Evolutionary conservation across 495 filamentous ascomycete genomes (phyloP), one percentile per base, ranked within the genome.

Genomic region (Penicillium paxilli): DNA sequence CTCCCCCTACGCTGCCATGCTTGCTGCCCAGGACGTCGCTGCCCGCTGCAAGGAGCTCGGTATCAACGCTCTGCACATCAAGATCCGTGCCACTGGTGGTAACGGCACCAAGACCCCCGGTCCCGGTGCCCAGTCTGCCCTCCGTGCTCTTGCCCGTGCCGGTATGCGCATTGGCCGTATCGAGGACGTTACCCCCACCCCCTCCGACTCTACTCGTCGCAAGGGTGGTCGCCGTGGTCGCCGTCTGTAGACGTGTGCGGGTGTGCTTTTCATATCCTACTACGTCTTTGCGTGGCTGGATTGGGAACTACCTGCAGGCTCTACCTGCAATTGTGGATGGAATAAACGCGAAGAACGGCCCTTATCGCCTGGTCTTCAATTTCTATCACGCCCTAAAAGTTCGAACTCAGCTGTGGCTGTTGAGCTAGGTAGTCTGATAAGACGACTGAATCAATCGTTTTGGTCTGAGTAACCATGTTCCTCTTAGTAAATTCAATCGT

Each of bases 221-320:
- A 99, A 99, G 88, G 94, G 94, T 80, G 94, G 94, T 96, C 90
- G 94, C 78, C 92, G 94, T 88, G 94, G 94, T 96, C 94, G 94
- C 79, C 92, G 94, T 93, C 87, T 99, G 75, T 98, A 82, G 86
- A 73, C 69, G 63, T 70, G 55, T 75, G 71, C 67, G 55, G 55
- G 57, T 57, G 23, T 60, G 49, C 60, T 23, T 58, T 50, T 57
- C 57, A 57, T 61, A 58, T 64, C 58, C 64, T 55, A 59, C 58
- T 65, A 55, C 62, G 54, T 61, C 55, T 58, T 58, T 67, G 62
- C 58, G 45, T 65, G 67, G 65, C 54, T 70, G 71, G 70, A 64
- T 59, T 65, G 66, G 70, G 63, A 68, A 65, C 65, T 65, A 58
- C 59, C 59, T 54, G 66, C 66, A 55, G 60, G 64, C 41, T 63